Percentiles rank a stretch among this genome's conserved stretches.
phyloP scores from a whole-genome alignment of 2,329 filamentous ascomycete genomes.

The Cladosporium oxysporum region DNA sequence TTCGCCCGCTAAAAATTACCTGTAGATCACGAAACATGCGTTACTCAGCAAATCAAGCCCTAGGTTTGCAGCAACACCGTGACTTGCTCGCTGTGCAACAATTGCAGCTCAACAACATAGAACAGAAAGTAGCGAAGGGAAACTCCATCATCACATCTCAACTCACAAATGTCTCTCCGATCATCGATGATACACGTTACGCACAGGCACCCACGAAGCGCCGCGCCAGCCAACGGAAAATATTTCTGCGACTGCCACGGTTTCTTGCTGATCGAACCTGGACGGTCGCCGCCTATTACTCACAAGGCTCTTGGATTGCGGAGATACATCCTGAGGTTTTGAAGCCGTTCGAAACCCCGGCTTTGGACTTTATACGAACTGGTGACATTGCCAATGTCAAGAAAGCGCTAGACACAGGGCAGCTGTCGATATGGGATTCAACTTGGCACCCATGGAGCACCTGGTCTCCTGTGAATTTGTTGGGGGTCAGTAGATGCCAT shows the following conservation, averaged over 20 bases:
- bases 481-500: not conserved
- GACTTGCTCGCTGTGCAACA: not conserved
- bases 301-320: not conserved
- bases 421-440: not conserved
- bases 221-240: not conserved
- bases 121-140: not conserved
- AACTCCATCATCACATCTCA: not conserved
- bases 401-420: not conserved
- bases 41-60: not conserved
- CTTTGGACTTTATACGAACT: not conserved
- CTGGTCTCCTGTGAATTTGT: not conserved
- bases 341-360: not conserved
- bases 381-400: not conserved
- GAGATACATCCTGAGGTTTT: not conserved
- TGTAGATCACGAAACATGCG: not conserved
- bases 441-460: not conserved
- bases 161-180: not conserved
- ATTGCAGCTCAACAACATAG: not conserved
- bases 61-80: not conserved
- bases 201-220: not conserved
- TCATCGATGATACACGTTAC: too few species aligned
- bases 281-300: not conserved
- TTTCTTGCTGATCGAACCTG: not conserved
- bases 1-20: not conserved
- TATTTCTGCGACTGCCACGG: not conserved